A percentile compares a stretch with the other conserved stretches of the same genome.
These are phyloP conservation scores for Mimosa pudica DNA, from an alignment of 306 rosid genomes.

Conservation along the genomic window DNA sequence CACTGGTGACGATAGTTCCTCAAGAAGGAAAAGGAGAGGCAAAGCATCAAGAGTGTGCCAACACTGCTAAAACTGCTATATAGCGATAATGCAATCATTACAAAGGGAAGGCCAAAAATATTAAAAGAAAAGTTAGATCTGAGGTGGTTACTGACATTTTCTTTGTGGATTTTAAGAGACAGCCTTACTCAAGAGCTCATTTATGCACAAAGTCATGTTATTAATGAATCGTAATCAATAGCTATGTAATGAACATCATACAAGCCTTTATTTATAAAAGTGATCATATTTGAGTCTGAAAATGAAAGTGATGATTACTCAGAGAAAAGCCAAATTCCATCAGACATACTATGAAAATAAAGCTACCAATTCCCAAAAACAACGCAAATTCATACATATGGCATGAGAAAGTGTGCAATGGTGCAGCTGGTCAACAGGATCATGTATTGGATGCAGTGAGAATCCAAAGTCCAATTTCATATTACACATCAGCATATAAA, in stretches of 20 bases:
- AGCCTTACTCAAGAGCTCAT: background rate
- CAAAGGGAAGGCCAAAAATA: background rate
- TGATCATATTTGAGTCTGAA: background rate
- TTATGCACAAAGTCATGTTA: background rate
- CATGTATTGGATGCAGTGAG: background rate
- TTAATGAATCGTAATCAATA: background rate
- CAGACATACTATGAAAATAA: background rate
- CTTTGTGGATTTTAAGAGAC: background rate
- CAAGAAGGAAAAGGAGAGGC: background rate
- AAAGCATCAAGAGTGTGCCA: background rate
- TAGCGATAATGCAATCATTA: background rate
- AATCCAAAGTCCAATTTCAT: slow-evolving; percentile 15
- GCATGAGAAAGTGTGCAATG: background rate
- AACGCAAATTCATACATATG: background rate
- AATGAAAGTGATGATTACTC: background rate
- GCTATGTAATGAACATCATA: background rate
- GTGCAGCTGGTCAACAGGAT: background rate
- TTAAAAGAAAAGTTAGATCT: background rate
- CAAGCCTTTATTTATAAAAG: background rate
- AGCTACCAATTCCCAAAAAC: background rate
- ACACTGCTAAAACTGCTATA: background rate
- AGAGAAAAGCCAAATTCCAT: background rate
- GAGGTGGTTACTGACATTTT: too few relatives aligned
- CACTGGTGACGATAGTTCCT: background rate
- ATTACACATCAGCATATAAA: slow-evolving; percentile 14